Base-by-base conservation (phyloP, 164 flowering plant species). In the Vitis rupestris region DNA sequence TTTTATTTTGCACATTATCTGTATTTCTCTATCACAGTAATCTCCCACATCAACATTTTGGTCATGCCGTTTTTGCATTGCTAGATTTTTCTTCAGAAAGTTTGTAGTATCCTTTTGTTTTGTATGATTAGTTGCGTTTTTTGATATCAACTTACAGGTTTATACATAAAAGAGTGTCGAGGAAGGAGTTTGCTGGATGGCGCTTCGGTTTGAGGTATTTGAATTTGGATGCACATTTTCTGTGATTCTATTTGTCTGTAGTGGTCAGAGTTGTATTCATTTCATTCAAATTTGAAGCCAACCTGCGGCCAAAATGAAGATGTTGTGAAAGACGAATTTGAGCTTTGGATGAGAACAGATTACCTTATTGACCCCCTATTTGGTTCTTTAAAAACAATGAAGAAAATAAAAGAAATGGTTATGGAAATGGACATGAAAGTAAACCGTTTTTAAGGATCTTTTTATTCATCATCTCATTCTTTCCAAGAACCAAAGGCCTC, bases 171-270 rank as follows among this genome's bases (percentile, higher is more conserved):
- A 10, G 37, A 49, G 50, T n/a, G 10, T 15, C 50, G 37, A 29
- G 30, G 64, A 17, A 50, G 44, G 16, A 29, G 31, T 55, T 55
- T 11, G 44, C 11, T 47, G 37, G 56, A 83, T 84, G 87, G 83
- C 87, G 44, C 87, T 84, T 56, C 80, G 78, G n/a, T 84, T 84
- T 54, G 87, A 84, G 85, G 85, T 84, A 56, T 56, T 60, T 69
- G 14, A 15, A 53, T 48, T 66, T 66, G 0, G 3, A 3, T 60
- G 15, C 13, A 2, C 11, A 50, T 61, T 16, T 67, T 63, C 0
- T 59, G 8, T 44, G 59, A 2, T 53, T 50, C 16, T 8, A 17
- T 19, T 50, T 50, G 12, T 9, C 52, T 23, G 9, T 12, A 37
- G 19, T 51, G 2, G 14, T 14, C 19, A 49, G 30, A 7, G 6